phyloP scores from a whole-genome alignment of 2,329 filamentous ascomycete genomes.

The Madurella fahalii region DNA sequence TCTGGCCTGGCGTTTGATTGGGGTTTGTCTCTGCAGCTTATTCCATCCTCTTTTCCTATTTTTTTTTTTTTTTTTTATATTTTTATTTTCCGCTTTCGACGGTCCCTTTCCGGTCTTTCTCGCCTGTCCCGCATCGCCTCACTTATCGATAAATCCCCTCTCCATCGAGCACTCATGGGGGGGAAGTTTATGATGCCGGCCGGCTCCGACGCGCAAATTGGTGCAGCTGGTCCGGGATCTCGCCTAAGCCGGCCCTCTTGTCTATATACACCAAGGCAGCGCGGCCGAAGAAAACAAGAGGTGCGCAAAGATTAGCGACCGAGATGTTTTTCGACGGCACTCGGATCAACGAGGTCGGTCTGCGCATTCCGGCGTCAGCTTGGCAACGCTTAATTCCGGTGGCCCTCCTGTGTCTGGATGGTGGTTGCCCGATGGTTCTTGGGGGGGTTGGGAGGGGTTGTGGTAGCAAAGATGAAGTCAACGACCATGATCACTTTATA shows the following conservation, averaged over 20 bases:
- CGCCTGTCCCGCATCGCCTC: conserved; percentile 8
- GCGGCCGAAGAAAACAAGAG: not conserved
- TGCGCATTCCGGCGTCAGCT: conserved; percentile 18
- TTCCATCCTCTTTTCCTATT: conserved; percentile 20
- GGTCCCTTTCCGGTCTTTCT: conserved; percentile 10
- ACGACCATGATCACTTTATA: conserved; percentile 26
- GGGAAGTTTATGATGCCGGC: not conserved
- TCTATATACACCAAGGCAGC: not conserved
- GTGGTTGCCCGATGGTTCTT: conserved; percentile 9
- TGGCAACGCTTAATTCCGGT: conserved; percentile 8
- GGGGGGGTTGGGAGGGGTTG: conserved; percentile 9
- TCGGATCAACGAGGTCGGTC: conserved; percentile 4
- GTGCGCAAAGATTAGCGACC: conserved; percentile 1
- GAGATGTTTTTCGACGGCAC: conserved; percentile 1
- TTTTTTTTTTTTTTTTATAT: not conserved
- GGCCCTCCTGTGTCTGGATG: conserved; percentile 2
- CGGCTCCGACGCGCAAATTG: not conserved
- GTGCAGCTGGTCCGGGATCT: not conserved
- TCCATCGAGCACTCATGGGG: not conserved
- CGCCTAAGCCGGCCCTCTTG: not conserved
- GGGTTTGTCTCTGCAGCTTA: conserved; percentile 23
- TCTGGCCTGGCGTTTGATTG: conserved; percentile 42
- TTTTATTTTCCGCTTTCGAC: conserved; percentile 1
- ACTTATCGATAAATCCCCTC: not conserved
- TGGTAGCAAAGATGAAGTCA: conserved; percentile 26